Evolutionary conservation across 2,329 filamentous ascomycete species (phyloP).

Genomic region (Diplodia sapinea): DNA sequence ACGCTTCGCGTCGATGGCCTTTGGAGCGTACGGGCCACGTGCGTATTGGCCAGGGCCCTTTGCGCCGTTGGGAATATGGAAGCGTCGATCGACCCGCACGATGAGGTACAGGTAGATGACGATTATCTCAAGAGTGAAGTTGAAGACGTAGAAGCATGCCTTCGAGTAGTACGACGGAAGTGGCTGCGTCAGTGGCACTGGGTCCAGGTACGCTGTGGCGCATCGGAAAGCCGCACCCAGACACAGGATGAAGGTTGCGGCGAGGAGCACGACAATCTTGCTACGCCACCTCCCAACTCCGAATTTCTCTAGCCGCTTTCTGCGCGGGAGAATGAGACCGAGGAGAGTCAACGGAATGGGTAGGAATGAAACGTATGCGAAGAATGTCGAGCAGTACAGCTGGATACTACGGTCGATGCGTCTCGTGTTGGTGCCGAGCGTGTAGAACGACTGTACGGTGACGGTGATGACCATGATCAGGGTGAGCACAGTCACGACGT

Average conservation of each 20-base stretch:
- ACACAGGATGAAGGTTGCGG: slow-evolving; percentile 64
- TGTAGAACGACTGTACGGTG: slow-evolving; percentile 71
- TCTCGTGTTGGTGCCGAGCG: slow-evolving; percentile 59
- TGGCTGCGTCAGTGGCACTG: slow-evolving; percentile 52
- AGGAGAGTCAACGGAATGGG: slow-evolving; percentile 64
- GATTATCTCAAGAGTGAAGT: slow-evolving; percentile 74
- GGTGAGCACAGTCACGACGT: slow-evolving; percentile 62
- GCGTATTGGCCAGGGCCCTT: slow-evolving; percentile 59
- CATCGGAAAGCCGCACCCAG: slow-evolving; percentile 73
- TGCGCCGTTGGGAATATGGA: slow-evolving; percentile 75
- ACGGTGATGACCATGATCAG: slow-evolving; percentile 70
- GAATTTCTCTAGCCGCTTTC: slow-evolving; percentile 59
- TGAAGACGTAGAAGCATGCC: slow-evolving; percentile 79
- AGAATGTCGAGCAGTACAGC: slow-evolving; percentile 65
- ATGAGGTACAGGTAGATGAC: slow-evolving; percentile 71
- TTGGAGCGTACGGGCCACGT: slow-evolving; percentile 19
- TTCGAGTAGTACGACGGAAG: slow-evolving; percentile 75
- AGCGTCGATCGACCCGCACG: slow-evolving; percentile 74
- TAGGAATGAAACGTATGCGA: slow-evolving; percentile 70
- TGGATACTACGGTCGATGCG: slow-evolving; percentile 67
- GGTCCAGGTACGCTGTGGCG: slow-evolving; percentile 61
- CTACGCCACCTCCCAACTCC: slow-evolving; percentile 69
- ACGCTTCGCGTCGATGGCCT: slow-evolving; percentile 16
- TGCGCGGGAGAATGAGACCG: slow-evolving; percentile 55
- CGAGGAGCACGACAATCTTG: slow-evolving; percentile 70